These are phyloP conservation scores for Sonneratia alba DNA, from an alignment of 345 rosid species.

Conservation along the genomic window DNA sequence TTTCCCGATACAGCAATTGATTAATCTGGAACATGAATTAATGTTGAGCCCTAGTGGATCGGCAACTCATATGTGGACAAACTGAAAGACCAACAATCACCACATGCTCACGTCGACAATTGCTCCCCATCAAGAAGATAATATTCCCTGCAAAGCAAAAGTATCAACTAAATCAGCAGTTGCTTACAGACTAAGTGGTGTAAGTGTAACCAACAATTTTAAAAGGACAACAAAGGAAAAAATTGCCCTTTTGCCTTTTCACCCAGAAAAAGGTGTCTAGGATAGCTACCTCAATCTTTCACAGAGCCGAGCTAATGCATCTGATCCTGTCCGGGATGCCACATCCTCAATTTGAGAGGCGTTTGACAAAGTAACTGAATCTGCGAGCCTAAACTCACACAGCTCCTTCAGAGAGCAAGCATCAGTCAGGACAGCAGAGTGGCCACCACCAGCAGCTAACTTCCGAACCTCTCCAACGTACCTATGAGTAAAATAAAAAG, in stretches of 20 bases:
- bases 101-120: conserved; percentile 33
- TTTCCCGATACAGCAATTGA: neutral
- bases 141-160: conserved; percentile 52
- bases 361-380: conserved; percentile 52
- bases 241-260: neutral
- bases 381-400: conserved; percentile 89
- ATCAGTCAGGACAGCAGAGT: conserved; percentile 87
- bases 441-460: conserved; percentile 97
- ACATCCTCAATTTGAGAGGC: conserved; percentile 74
- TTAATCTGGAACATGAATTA: neutral
- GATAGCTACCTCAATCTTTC: conserved; percentile 59
- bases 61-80: neutral
- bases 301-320: conserved; percentile 89
- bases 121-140: conserved; percentile 32
- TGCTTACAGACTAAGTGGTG: neutral
- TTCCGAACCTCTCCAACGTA: conserved; percentile 88
- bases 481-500: conserved; percentile 24
- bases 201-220: neutral
- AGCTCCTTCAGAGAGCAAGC: conserved; percentile 90
- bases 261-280: neutral
- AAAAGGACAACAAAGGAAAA: neutral
- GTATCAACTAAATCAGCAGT: neutral
- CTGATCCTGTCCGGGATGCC: conserved; percentile 73
- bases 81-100: neutral
- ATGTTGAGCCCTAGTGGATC: neutral